Conservation (phyloP, 352 stramenopile genomes). For the Elongisporangium prolatum region DNA sequence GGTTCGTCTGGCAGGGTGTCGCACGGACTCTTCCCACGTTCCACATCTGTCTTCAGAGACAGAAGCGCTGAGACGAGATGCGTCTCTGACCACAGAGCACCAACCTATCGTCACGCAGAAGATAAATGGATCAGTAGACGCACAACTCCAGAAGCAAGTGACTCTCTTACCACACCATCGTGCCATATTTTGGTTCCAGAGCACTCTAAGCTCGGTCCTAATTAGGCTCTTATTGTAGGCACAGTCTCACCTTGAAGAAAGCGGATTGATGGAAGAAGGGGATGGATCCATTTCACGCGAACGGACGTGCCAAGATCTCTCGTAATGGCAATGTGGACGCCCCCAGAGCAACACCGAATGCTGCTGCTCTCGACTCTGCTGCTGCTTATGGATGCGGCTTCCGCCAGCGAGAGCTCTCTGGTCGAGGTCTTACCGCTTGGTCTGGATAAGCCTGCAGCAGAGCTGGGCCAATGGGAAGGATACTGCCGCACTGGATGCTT, state of each 20-base stretch:
- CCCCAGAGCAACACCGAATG: neutral
- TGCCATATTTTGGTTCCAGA: too few relatives aligned
- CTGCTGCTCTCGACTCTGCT: neutral
- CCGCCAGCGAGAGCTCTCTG: neutral
- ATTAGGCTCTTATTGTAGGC: neutral
- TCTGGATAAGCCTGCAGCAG: neutral
- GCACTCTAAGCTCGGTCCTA: neutral
- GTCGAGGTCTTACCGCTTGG: neutral
- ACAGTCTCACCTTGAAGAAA: neutral
- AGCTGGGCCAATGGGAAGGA: neutral
- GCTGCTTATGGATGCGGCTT: neutral
- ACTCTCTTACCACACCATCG: too few relatives aligned
- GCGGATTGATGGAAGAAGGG: neutral
- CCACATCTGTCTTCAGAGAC: too few relatives aligned
- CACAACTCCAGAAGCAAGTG: neutral
- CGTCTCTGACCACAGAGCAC: neutral
- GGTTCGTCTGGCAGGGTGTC: neutral
- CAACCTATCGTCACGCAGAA: neutral
- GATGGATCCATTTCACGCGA: neutral
- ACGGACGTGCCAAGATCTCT: neutral
- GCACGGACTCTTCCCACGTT: neutral
- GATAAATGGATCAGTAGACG: neutral
- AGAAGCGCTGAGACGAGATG: too few relatives aligned
- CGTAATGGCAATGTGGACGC: neutral
- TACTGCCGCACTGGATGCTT: neutral